These are phyloP conservation scores for Uncinocarpus reesii DNA, from an alignment of 2,329 filamentous ascomycete genomes.

Conservation along the genomic window DNA sequence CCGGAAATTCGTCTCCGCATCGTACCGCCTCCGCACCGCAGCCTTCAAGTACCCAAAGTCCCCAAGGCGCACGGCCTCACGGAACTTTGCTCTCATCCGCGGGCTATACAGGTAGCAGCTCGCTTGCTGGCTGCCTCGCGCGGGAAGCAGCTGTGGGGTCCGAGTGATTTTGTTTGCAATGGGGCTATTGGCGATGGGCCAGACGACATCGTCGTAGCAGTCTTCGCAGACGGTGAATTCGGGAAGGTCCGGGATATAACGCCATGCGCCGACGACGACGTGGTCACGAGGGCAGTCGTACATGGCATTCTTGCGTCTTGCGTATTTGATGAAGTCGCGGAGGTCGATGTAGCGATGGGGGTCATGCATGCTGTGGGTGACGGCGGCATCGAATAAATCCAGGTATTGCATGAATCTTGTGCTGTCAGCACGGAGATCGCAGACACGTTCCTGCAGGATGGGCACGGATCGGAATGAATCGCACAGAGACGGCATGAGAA, in stretches of 20 bases:
- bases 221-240: conserved; percentile 77
- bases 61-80: conserved; percentile 53
- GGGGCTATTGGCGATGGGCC: conserved; percentile 50
- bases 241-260: conserved; percentile 63
- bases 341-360: conserved; percentile 42
- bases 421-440: conserved; percentile 57
- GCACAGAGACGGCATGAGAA: conserved; percentile 60
- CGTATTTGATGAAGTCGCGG: conserved; percentile 52
- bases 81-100: conserved; percentile 66
- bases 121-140: conserved; percentile 34
- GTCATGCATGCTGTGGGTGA: conserved; percentile 33
- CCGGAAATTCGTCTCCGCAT: conserved; percentile 51
- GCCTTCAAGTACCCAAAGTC: conserved; percentile 58
- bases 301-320: conserved; percentile 48
- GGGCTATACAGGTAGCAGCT: conserved; percentile 72
- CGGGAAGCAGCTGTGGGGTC: conserved; percentile 46
- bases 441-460: conserved; percentile 46
- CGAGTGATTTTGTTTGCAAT: conserved; percentile 42
- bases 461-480: conserved; percentile 50
- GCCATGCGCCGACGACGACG: conserved; percentile 60
- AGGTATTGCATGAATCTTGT: conserved; percentile 49
- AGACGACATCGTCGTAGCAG: conserved; percentile 73
- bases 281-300: conserved; percentile 57
- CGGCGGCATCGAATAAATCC: conserved; percentile 46
- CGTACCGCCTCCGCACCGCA: conserved; percentile 47